These are phyloP conservation scores for Pythium phragmitis DNA, from an alignment of 352 stramenopile genomes.

Conservation along the genomic window DNA sequence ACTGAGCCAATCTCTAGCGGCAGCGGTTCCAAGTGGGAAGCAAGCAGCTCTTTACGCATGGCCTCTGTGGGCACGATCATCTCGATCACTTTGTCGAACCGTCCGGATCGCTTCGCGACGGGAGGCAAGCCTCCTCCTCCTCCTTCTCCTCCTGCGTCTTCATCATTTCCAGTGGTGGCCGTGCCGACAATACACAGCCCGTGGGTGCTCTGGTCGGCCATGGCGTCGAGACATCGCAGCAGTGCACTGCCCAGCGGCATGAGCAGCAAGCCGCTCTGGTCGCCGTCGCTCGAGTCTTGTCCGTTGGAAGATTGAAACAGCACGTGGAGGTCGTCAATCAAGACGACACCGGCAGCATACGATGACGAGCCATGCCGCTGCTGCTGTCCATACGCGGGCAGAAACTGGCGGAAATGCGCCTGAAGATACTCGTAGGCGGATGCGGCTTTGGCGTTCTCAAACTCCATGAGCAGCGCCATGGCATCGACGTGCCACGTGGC, in stretches of 20 bases:
- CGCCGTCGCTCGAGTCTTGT: slow-evolving; percentile 29
- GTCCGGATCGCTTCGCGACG: slow-evolving; percentile 42
- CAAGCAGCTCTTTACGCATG: slow-evolving; percentile 51
- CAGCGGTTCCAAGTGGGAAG: slow-evolving; percentile 36
- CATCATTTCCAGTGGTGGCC: slow-evolving; percentile 26
- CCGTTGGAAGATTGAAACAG: slow-evolving; percentile 56
- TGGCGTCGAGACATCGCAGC: slow-evolving; percentile 55
- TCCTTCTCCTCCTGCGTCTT: background rate
- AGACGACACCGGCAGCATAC: slow-evolving; percentile 37
- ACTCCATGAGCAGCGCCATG: slow-evolving; percentile 59
- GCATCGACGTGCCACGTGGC: slow-evolving; percentile 33
- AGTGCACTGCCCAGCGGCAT: slow-evolving; percentile 57
- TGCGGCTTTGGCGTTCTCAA: slow-evolving; percentile 40
- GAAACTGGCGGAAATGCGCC: slow-evolving; percentile 35
- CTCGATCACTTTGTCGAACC: slow-evolving; percentile 62
- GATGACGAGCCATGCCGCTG: background rate
- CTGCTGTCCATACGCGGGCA: slow-evolving; percentile 14
- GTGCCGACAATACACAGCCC: slow-evolving; percentile 56
- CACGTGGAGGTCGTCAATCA: slow-evolving; percentile 72
- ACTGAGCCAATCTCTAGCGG: slow-evolving; percentile 20
- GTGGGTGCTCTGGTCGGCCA: slow-evolving; percentile 25
- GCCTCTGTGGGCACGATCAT: slow-evolving; percentile 65
- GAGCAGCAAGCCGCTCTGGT: slow-evolving; percentile 31
- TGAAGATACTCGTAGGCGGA: slow-evolving; percentile 62
- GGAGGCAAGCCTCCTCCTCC: slow-evolving; percentile 37